Evolutionary conservation across 176 grass and related monocot species (phyloP).

Genomic region (Areca catechu): DNA sequence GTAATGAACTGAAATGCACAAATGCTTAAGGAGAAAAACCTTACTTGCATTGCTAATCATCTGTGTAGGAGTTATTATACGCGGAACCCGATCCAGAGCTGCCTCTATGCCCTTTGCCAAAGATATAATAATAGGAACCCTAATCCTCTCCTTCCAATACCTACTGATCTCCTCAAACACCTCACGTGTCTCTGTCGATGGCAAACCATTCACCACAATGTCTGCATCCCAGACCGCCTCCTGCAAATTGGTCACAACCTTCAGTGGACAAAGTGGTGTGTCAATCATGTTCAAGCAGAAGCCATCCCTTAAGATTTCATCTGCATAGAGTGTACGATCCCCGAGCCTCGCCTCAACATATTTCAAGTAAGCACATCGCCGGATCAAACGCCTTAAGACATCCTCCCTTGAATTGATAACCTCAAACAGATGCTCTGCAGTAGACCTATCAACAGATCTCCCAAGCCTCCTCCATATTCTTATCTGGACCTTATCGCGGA

Average conservation of each 20-base stretch:
- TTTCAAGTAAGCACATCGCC: constrained; percentile 82
- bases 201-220: constrained; percentile 86
- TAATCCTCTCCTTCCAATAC: constrained; percentile 93
- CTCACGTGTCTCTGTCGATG: constrained; percentile 79
- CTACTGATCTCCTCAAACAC: constrained; percentile 75
- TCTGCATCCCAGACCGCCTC: constrained; percentile 98
- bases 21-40: constrained; percentile 7
- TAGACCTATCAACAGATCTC: constrained; percentile 71
- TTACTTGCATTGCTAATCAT: constrained; percentile 94
- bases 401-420: constrained; percentile 96
- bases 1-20: too few relatives aligned
- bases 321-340: constrained; percentile 74
- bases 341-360: constrained; percentile 87
- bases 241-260: constrained; percentile 97
- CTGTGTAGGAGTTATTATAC: constrained; percentile 92
- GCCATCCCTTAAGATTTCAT: constrained; percentile 88
- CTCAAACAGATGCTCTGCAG: constrained; percentile 75
- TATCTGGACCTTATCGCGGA: constrained; percentile 87
- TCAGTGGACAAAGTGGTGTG: constrained; percentile 86
- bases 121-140: constrained; percentile 57
- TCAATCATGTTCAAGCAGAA: constrained; percentile 99
- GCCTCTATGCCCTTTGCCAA: constrained; percentile 96
- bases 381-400: constrained; percentile 68
- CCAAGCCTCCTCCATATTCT: constrained; percentile 79
- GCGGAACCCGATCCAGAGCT: constrained; percentile 60